phyloP scores from a whole-genome alignment of 2,329 filamentous ascomycete species.

The Sporothrix schenckii region DNA sequence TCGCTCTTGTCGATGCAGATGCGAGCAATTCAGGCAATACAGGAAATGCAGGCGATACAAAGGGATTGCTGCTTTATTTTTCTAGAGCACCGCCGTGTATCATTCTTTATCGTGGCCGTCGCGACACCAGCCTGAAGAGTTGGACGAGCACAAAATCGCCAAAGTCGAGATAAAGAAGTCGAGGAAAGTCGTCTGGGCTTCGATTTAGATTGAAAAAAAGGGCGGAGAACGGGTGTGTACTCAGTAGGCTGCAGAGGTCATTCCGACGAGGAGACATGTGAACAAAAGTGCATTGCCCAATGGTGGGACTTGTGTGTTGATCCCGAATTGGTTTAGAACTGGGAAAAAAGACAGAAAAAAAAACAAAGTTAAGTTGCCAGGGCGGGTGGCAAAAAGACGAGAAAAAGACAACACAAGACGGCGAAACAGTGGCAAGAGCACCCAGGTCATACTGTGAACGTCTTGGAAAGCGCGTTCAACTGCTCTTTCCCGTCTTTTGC shows the following conservation, averaged over 20 bases:
- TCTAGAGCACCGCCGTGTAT: neutral
- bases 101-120: neutral
- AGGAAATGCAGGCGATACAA: neutral
- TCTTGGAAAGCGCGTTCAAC: neutral
- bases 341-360: neutral
- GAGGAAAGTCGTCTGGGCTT: neutral
- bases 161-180: neutral
- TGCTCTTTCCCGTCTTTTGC: neutral
- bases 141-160: neutral
- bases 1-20: neutral
- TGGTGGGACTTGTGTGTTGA: slow-evolving; percentile 5
- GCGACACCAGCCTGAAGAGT: neutral
- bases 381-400: slow-evolving; percentile 11
- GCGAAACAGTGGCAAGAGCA: neutral
- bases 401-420: neutral
- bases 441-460: slow-evolving; percentile 2
- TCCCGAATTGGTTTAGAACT: slow-evolving; percentile 5
- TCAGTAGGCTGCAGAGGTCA: neutral
- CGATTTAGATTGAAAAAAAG: neutral
- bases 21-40: neutral
- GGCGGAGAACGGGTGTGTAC: too few species aligned
- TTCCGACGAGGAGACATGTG: neutral
- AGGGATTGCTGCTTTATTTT: slow-evolving; percentile 12
- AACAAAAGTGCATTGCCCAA: slow-evolving; percentile 1
- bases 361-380: neutral